phyloP scores from a whole-genome alignment of 1,284 basidiomycete genomes.

The Ganoderma sp. region DNA sequence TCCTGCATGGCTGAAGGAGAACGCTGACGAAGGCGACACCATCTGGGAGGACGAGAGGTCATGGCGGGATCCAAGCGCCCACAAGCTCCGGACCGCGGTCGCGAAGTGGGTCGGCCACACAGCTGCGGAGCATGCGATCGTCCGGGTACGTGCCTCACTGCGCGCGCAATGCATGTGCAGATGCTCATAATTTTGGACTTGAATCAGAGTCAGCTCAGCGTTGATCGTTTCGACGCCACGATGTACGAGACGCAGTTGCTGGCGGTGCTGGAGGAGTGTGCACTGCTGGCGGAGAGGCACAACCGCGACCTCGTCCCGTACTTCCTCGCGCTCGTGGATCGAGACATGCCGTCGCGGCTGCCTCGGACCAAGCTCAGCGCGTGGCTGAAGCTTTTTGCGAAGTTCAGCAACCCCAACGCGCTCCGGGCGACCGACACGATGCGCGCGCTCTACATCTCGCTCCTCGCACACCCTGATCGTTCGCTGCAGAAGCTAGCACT shows the following conservation, averaged over 20 bases:
- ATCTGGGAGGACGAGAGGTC: conserved; percentile 70
- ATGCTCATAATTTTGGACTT: conserved; percentile 2
- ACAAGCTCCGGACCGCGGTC: conserved; percentile 58
- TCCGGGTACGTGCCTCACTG: conserved; percentile 42
- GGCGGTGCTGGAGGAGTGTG: conserved; percentile 65
- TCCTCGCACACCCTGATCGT: conserved; percentile 89
- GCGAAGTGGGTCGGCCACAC: conserved; percentile 51
- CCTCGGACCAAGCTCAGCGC: conserved; percentile 64
- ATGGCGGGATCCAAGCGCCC: conserved; percentile 76
- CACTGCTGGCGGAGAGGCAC: conserved; percentile 81
- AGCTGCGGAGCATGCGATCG: conserved; percentile 37
- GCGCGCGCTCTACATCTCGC: conserved; percentile 68
- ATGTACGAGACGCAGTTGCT: conserved; percentile 87
- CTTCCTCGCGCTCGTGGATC: conserved; percentile 68
- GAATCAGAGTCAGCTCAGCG: conserved; percentile 58
- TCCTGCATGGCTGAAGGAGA: conserved; percentile 37
- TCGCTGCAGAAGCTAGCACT: conserved; percentile 81
- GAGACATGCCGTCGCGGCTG: conserved; percentile 49
- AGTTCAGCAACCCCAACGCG: conserved; percentile 91
- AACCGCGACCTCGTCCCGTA: conserved; percentile 81
- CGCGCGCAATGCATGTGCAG: neutral
- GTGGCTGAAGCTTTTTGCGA: conserved; percentile 89
- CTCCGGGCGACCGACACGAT: conserved; percentile 76
- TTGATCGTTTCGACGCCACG: conserved; percentile 74
- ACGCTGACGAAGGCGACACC: conserved; percentile 44